A percentile compares a stretch with the other conserved stretches of the same genome.
Evolutionary conservation across 108 stramenopile genomes (phyloP).

Genomic region (Cyclotella cryptica): DNA sequence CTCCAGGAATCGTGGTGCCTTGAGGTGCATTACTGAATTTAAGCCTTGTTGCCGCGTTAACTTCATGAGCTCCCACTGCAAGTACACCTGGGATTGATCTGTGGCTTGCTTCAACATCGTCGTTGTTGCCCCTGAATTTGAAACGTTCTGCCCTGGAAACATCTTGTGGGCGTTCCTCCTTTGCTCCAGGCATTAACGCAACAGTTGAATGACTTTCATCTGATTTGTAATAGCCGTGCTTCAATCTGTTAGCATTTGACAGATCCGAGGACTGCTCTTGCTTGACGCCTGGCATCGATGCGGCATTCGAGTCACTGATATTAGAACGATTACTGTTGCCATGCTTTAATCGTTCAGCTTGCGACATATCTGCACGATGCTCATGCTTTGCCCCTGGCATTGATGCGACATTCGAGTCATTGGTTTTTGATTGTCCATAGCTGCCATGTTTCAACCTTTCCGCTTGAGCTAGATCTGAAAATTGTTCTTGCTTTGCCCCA

Average conservation of each 20-base stretch:
- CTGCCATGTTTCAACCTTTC: conserved; percentile 10
- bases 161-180: background rate
- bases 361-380: conserved; percentile 14
- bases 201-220: background rate
- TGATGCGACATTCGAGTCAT: background rate
- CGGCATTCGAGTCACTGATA: background rate
- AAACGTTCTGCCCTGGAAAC: background rate
- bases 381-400: conserved; percentile 20
- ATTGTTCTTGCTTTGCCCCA: background rate
- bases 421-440: background rate
- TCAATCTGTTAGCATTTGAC: background rate
- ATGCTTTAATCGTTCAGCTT: conserved; percentile 12
- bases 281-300: conserved; percentile 1
- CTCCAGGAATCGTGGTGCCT: background rate
- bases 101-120: background rate
- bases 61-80: background rate
- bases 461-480: background rate
- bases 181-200: too few relatives aligned
- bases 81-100: background rate
- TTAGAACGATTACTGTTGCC: background rate
- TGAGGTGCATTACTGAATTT: background rate
- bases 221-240: background rate
- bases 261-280: background rate
- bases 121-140: background rate
- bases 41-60: conserved; percentile 1